Base-by-base conservation (phyloP, 108 stramenopile species). In the Bacterosira constricta region DNA sequence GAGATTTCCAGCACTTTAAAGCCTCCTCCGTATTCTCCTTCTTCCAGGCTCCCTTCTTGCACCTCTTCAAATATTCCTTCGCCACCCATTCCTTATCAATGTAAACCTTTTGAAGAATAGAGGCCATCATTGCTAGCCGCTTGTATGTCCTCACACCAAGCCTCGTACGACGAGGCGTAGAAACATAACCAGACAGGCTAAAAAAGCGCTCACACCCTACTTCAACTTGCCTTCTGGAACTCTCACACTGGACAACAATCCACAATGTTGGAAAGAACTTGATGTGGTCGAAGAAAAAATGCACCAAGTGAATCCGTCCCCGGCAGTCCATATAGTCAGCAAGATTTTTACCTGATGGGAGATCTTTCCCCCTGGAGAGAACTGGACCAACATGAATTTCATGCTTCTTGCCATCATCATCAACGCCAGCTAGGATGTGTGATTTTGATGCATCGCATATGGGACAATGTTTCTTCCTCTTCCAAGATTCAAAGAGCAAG, bases 121-220 rank as follows among this genome's bases (percentile, higher is more conserved):
- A 35, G 18, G 60, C 3, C 20, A 66, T 29, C 63, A 64, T 50
- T 25, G 63, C 46, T 5, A 64, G 30, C n/a, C 63, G 5, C 20
- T 64, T 29, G 32, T 64, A 64, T n/a, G 5, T 64, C 15, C 31
- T 10, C 20, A 50, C 63, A 9, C 47, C 63, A 7, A 64, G 47
- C 31, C 39, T 47, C 7, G 63, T 20, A 11, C 47, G 63, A 1
- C 47, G 2, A 30, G 63, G 45, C 2, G 23, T 6, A 8, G 63
- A 64, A 13, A 64, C 18, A 29, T 64, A 64, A 4, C 45, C 31
- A 34, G 63, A 64, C 1, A 50, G 29, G 3, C 31, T 12, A 50
- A 64, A 64, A 17, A 64, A 64, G 3, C 47, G 20, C 8, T 64
- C 47, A 35, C 63, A 64, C 49, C 63, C 63, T 17, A 64, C 63